These are phyloP conservation scores for Cadophora sp. DNA, from an alignment of 2,329 filamentous ascomycete genomes.

Conservation along the genomic window DNA sequence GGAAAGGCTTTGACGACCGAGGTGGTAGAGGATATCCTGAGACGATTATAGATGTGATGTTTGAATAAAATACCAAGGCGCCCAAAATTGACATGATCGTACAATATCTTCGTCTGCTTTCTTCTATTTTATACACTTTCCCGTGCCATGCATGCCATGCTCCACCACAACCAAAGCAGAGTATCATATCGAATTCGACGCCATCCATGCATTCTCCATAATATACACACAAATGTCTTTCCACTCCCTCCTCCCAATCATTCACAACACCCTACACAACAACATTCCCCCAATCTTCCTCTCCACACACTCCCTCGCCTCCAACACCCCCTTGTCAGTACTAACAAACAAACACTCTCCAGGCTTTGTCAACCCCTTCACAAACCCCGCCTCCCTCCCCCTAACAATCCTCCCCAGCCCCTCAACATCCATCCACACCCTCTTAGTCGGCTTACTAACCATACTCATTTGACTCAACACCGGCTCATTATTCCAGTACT, in stretches of 20 bases:
- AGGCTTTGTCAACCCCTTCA: constrained; percentile 68
- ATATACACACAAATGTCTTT: constrained; percentile 32
- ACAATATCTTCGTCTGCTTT: constrained; percentile 2
- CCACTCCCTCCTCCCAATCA: constrained; percentile 28
- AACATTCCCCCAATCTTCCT: constrained; percentile 71
- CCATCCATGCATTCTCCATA: constrained; percentile 33
- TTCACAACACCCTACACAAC: constrained; percentile 64
- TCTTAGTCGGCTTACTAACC: constrained; percentile 71
- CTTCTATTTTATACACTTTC: constrained; percentile 9
- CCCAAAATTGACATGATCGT: constrained; percentile 11
- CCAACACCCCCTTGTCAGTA: constrained; percentile 71
- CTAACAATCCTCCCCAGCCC: constrained; percentile 63
- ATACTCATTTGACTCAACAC: constrained; percentile 69
- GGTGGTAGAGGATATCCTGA: constrained; percentile 86
- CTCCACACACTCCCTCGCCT: constrained; percentile 74
- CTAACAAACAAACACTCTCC: constrained; percentile 74
- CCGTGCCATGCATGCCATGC: constrained; percentile 6
- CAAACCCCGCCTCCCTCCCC: constrained; percentile 62
- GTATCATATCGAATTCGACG: constrained; percentile 21
- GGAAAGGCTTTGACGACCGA: constrained; percentile 85
- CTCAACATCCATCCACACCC: constrained; percentile 66
- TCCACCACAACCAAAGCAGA: constrained; percentile 3
- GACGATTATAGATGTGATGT: constrained; percentile 66
- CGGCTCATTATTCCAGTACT: constrained; percentile 76
- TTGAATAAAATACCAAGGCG: constrained; percentile 11